Evolutionary conservation across 1,284 basidiomycete genomes (phyloP), one percentile per base, ranked within the genome.

Genomic region (Meira nashicola): DNA sequence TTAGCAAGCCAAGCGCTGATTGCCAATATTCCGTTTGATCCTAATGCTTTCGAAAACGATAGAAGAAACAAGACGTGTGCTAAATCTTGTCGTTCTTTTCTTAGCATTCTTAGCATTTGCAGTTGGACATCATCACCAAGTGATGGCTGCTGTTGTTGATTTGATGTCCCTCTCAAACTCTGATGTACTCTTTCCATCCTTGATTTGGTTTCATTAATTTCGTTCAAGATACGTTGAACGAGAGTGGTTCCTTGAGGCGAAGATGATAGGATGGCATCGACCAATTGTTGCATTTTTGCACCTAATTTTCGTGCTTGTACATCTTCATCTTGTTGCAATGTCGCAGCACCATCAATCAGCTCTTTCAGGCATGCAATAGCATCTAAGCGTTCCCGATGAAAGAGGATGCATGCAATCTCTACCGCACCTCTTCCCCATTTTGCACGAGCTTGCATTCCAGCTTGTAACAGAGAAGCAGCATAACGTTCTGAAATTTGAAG

Each of bases 391-490:
- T 78, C 76, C 44, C 66, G 68, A 58, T 78, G 68, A 60, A 61
- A 68, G 19, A 78, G 61, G 39, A 76, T 68, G 57, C 67, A 68
- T 14, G 75, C 72, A 21, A 73, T 70, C 11, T 78, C 76, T 43
- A 69, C 57, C 4, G 71, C 68, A 9, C 66, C 46, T 25, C 76
- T 68, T 19, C 62, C 68, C 71, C 71, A 78, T 23, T 68, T 70
- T 15, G 72, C 64, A 15, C 70, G 54, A 1, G 65, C 65, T 0
- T 63, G 60, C n/a, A 76, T 60, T 44, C 70, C 74, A 23, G 68
- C 75, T 44, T 77, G 73, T 11, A 78, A 61, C 23, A 78, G 66
- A 4, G 73, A 77, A 9, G 76, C 76, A 14, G 74, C 73, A 55
- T 69, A 77, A 43, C 62, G 61, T 54, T 76, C 76, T 23, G 76